These are phyloP conservation scores for Lanmaoa pseudosensibilis DNA, from an alignment of 768 basidiomycete species.

Conservation along the genomic window DNA sequence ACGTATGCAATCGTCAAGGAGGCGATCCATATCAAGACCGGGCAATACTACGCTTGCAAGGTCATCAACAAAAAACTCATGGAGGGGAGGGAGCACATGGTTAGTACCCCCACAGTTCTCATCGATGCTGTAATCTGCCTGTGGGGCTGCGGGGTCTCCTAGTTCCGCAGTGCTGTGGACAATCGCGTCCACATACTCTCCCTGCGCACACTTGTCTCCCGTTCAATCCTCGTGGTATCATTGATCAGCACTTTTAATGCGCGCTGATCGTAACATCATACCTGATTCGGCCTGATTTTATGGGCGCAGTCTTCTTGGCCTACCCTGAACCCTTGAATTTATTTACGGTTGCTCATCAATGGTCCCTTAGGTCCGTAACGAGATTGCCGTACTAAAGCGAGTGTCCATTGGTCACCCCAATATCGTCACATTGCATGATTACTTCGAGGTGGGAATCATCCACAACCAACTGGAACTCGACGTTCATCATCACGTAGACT, in stretches of 20 bases:
- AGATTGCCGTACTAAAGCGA: slow-evolving; percentile 92
- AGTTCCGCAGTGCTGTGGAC: background rate
- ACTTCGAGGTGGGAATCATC: slow-evolving; percentile 74
- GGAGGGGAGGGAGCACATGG: slow-evolving; percentile 98
- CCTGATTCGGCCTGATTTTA: background rate
- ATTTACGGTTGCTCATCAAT: slow-evolving; percentile 9
- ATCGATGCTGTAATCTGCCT: slow-evolving; percentile 9
- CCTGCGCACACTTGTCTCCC: slow-evolving; percentile 1
- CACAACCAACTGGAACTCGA: background rate
- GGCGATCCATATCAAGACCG: slow-evolving; percentile 90
- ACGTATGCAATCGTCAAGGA: slow-evolving; percentile 96
- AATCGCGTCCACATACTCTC: slow-evolving; percentile 1
- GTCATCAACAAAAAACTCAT: slow-evolving; percentile 99
- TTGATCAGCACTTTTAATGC: slow-evolving; percentile 10
- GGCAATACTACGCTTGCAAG: slow-evolving; percentile 97
- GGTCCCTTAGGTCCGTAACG: slow-evolving; percentile 79
- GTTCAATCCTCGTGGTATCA: background rate
- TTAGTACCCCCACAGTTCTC: slow-evolving; percentile 36
- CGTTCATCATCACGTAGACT: slow-evolving; percentile 49
- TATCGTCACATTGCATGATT: slow-evolving; percentile 93
- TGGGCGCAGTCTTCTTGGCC: background rate
- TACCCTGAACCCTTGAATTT: slow-evolving; percentile 17
- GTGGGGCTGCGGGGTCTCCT: background rate
- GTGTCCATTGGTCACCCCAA: slow-evolving; percentile 89
- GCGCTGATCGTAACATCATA: slow-evolving; percentile 16